Percentiles rank a stretch among this genome's conserved stretches.
Conservation (phyloP, 169 alveolate species). For the Eimeria praecox region DNA sequence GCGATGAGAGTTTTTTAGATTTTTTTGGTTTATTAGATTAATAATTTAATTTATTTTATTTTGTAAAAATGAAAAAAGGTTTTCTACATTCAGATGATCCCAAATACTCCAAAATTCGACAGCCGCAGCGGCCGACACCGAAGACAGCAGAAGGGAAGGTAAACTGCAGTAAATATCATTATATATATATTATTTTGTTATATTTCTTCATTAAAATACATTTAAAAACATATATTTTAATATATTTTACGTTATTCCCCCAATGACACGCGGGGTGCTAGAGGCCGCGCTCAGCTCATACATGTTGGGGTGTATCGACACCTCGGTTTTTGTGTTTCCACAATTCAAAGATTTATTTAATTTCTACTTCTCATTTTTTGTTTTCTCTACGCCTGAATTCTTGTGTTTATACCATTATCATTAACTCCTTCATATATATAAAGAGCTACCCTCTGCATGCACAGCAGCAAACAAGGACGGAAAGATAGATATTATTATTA, state of each 20-base stretch:
- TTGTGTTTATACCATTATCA: too few relatives aligned
- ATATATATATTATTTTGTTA: neutral
- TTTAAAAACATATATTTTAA: neutral
- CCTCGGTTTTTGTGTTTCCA: neutral
- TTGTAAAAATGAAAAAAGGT: constrained; percentile 12
- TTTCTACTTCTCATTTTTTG: too few relatives aligned
- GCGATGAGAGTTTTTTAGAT: too few relatives aligned
- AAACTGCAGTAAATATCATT: neutral
- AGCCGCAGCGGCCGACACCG: constrained; percentile 49
- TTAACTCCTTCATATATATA: too few relatives aligned
- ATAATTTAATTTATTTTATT: neutral
- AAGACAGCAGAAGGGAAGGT: constrained; percentile 47
- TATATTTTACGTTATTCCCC: neutral
- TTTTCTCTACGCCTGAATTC: too few relatives aligned
- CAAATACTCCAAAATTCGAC: constrained; percentile 31
- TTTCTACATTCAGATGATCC: constrained; percentile 31
- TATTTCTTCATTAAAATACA: neutral
- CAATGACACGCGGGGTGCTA: neutral
- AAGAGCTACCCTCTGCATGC: too few relatives aligned
- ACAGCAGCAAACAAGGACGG: too few relatives aligned
- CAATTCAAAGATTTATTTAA: neutral
- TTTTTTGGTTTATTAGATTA: too few relatives aligned
- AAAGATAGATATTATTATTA: too few relatives aligned
- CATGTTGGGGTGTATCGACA: neutral
- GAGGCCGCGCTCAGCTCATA: neutral